Conservation (phyloP, 2,329 filamentous ascomycete species). For the Talaromyces albobiverticillius region DNA sequence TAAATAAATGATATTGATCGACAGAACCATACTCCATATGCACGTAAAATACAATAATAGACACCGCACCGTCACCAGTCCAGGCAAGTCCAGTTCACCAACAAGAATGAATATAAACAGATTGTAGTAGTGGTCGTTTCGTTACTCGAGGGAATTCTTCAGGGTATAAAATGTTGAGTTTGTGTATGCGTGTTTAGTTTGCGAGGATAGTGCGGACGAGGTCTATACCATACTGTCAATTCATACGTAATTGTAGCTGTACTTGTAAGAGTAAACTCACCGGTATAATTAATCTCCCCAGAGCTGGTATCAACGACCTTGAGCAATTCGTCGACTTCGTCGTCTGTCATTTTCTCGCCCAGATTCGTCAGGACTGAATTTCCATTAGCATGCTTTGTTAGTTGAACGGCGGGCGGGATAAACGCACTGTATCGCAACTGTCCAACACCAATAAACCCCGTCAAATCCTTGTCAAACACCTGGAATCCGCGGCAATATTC, state of each 20-base stretch:
- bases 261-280: constrained; percentile 49
- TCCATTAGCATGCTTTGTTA: background rate
- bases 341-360: constrained; percentile 98
- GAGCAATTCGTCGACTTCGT: constrained; percentile 97
- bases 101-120: constrained; percentile 13
- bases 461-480: constrained; percentile 99
- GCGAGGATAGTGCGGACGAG: constrained; percentile 83
- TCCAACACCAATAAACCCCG: constrained; percentile 94
- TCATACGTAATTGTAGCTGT: background rate
- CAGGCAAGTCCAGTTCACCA: background rate
- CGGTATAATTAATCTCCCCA: constrained; percentile 96
- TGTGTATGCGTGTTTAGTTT: constrained; percentile 55
- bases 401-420: background rate
- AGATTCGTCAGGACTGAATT: constrained; percentile 89
- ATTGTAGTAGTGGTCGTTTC: constrained; percentile 7
- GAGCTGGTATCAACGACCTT: constrained; percentile 97
- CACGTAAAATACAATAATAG: constrained; percentile 1
- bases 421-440: constrained; percentile 80
- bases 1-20: background rate
- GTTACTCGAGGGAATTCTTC: constrained; percentile 9
- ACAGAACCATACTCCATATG: constrained; percentile 7
- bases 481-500: constrained; percentile 99
- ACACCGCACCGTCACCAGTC: background rate
- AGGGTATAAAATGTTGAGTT: background rate
- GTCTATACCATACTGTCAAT: constrained; percentile 53